Evolutionary conservation across 2,329 filamentous ascomycete genomes (phyloP), one percentile per base, ranked within the genome.

Genomic region (Penicillium sp.): DNA sequence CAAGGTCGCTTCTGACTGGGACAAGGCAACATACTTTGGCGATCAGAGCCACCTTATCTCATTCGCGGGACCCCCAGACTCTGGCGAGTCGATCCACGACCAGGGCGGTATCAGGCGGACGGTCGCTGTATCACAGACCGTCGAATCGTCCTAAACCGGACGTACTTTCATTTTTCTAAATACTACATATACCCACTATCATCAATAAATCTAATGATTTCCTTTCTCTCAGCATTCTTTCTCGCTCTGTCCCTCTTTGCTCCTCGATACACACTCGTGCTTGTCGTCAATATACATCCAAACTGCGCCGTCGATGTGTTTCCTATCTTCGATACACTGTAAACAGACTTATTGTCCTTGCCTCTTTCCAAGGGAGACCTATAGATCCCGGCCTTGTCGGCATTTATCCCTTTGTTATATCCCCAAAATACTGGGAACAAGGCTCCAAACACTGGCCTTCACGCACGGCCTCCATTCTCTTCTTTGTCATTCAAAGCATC

Each of bases 31-130:
- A 13, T 62, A 65, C 35, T 63, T 66, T 35, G 67, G 61, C 6
- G 68, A 71, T 11, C 65, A 71, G 44, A 69, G 66, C 41, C 67
- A 70, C 57, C 60, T 71, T 7, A 70, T 70, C 29, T 60, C 66
- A 2, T 68, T 60, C 36, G 66, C 68, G 1, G 68, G 65, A 1
- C 56, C 58, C 0, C 64, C 62, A 0, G 67, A 68, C 13, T 36
- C 45, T 6, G 11, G n/a, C 4, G 51, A 56, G 8, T 53, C 52
- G 5, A 35, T 60, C 13, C 46, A 54, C 45, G 47, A 47, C 32
- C 53, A 59, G 9, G 55, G 60, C 14, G 60, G 61, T 16, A 64
- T 62, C 27, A 39, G 56, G 23, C 62, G 62, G 47, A 62, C 61
- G 6, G 56, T 62, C 11, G 61, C 60, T 11, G 55, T 62, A 16